Evolutionary conservation across 1,139 yeast species (phyloP), one percentile per base, ranked within the genome.

Genomic region (Saccharomyces hybrid): DNA sequence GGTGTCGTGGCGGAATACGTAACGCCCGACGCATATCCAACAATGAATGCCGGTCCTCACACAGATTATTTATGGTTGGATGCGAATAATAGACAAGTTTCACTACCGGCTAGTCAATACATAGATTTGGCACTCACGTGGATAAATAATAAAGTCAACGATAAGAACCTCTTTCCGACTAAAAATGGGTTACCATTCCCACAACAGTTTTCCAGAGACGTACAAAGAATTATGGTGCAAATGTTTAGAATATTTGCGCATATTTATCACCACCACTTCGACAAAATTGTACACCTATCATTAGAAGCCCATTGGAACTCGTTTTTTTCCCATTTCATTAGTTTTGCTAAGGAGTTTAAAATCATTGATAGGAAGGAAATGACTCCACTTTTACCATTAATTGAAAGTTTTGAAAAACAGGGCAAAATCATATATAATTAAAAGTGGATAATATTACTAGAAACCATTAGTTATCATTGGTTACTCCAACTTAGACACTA

Each of bases 281-380:
- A 93, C 62, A 88, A 85, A 66, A 81, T 93, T 46, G 83, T 93
- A 29, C 98, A 93, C 70, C 74, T 95, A 58, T 85, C 96, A 3
- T 71, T 93, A 57, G 99, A 93, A 69, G 97, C 99, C 1, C 99
- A 95, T 69, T 93, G 96, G 96, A 93, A 95, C 71, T 90, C 98
- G 4, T 89, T 91, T 65, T 95, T 93, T 71, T 95, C 96, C n/a
- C 99, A 95, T 70, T 93, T 87, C 67, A 79, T 91, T 51, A 85
- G 96, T 55, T 88, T 93, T 65, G 82, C 86, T 16, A 85, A 86
- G 64, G 96, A 90, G 61, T 93, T 88, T 71, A 84, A 81, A 54
- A 78, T 93, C 60, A 76, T 93, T 50, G 98, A 91, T 60, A 74
- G 83, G 56, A 76, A 77, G 57, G 99, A 93, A 61, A 74, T 90